Conservation (phyloP, 129 eudicot species). For the Pseudognaphalium luteoalbum region DNA sequence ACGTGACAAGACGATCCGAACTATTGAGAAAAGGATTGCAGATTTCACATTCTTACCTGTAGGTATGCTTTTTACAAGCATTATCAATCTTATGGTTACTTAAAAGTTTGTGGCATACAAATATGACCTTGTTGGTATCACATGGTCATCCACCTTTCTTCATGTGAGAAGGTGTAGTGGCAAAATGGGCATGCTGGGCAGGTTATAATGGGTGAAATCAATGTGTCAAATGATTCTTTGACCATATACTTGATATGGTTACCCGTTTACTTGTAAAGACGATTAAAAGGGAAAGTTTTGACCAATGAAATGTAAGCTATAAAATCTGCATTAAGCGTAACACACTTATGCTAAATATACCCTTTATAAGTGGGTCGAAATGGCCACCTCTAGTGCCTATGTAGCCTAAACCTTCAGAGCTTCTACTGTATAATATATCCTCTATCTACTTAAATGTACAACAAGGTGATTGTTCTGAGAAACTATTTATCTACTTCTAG, state of each 20-base stretch:
- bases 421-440: constrained; percentile 6
- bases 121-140: no score
- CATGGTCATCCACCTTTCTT: not conserved
- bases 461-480: not conserved
- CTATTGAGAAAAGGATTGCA: constrained; percentile 89
- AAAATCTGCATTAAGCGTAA: not conserved
- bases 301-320: not conserved
- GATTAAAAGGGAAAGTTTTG: not conserved
- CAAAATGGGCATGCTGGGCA: not conserved
- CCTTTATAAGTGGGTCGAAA: not conserved
- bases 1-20: constrained; percentile 68
- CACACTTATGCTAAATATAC: not conserved
- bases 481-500: not conserved
- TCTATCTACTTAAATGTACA: not conserved
- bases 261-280: no score
- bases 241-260: not conserved
- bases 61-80: constrained; percentile 50
- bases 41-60: constrained; percentile 95
- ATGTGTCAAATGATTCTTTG: not conserved
- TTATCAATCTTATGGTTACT: constrained; percentile 8
- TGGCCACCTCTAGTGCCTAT: not conserved
- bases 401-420: not conserved
- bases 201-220: not conserved
- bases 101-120: constrained; percentile 12
- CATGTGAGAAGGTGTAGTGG: not conserved